Conservation (phyloP, 2,329 filamentous ascomycete species). For the Beauveria sp. region DNA sequence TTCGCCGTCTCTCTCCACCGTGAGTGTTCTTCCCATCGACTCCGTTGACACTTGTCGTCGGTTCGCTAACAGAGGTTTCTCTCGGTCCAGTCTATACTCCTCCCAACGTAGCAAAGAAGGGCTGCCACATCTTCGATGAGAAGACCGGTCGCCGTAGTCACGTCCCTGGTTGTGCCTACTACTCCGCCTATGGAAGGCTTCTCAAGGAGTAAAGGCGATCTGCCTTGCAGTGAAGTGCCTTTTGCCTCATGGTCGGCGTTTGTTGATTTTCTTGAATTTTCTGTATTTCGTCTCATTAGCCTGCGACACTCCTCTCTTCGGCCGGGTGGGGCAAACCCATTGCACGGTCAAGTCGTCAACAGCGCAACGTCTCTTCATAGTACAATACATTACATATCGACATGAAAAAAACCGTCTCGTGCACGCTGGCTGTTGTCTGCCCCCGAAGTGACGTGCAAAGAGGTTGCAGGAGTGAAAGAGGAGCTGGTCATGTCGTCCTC, state of each 20-base stretch:
- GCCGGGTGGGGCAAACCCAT: constrained; percentile 5
- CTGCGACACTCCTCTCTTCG: not conserved
- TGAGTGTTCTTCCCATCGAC: constrained; percentile 29
- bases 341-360: not conserved
- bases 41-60: constrained; percentile 22
- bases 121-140: constrained; percentile 75
- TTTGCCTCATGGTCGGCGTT: constrained; percentile 11
- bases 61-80: constrained; percentile 21
- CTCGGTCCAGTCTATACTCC: constrained; percentile 63
- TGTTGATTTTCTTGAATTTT: constrained; percentile 7
- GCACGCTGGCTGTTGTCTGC: constrained; percentile 5
- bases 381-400: constrained; percentile 13
- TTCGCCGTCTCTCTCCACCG: constrained; percentile 78
- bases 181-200: constrained; percentile 52
- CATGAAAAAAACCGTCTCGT: constrained; percentile 17
- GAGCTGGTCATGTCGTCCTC: constrained; percentile 15
- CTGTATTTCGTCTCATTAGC: constrained; percentile 10
- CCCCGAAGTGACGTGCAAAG: constrained; percentile 13
- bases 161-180: constrained; percentile 63
- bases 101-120: constrained; percentile 75
- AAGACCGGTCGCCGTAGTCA: constrained; percentile 67
- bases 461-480: constrained; percentile 15
- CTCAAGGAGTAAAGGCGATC: constrained; percentile 28
- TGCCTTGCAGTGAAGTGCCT: constrained; percentile 6
- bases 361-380: constrained; percentile 8